These are phyloP conservation scores for Fraxinus greggii DNA, from an alignment of 305 asterid genomes.

Conservation along the genomic window DNA sequence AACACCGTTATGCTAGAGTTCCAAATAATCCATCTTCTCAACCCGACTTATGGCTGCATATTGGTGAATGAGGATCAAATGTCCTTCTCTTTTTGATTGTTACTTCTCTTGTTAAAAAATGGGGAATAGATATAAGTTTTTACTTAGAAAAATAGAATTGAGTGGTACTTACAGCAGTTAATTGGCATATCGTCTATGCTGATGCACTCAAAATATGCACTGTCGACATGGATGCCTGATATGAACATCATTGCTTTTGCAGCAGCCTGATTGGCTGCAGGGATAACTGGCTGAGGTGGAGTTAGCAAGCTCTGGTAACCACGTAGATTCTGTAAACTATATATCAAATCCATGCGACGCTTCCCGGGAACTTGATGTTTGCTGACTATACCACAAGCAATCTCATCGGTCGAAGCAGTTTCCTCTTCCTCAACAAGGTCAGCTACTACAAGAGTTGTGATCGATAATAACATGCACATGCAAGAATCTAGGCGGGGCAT, in stretches of 20 bases:
- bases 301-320: conserved; percentile 76
- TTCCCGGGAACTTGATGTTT: conserved; percentile 39
- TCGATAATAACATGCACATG: conserved; percentile 78
- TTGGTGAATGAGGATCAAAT: not conserved
- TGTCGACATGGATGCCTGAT: conserved; percentile 58
- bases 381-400: conserved; percentile 32
- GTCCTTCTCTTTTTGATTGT: not conserved
- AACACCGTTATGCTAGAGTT: not conserved
- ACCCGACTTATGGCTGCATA: not conserved
- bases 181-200: conserved; percentile 65
- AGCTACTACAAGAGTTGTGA: conserved; percentile 81
- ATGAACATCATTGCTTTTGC: conserved; percentile 75
- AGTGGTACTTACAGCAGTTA: conserved; percentile 65
- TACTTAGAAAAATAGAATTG: not conserved
- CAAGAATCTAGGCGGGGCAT: conserved; percentile 94
- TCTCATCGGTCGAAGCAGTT: conserved; percentile 38
- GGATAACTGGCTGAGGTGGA: conserved; percentile 70
- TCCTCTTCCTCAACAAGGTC: conserved; percentile 95
- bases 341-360: conserved; percentile 62
- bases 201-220: conserved; percentile 62
- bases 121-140: not conserved
- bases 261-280: conserved; percentile 92
- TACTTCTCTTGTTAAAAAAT: not conserved
- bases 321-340: conserved; percentile 68
- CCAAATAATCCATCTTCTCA: not conserved